Evolutionary conservation across 2,329 filamentous ascomycete genomes (phyloP).

Genomic region (Colletotrichum limetticola): DNA sequence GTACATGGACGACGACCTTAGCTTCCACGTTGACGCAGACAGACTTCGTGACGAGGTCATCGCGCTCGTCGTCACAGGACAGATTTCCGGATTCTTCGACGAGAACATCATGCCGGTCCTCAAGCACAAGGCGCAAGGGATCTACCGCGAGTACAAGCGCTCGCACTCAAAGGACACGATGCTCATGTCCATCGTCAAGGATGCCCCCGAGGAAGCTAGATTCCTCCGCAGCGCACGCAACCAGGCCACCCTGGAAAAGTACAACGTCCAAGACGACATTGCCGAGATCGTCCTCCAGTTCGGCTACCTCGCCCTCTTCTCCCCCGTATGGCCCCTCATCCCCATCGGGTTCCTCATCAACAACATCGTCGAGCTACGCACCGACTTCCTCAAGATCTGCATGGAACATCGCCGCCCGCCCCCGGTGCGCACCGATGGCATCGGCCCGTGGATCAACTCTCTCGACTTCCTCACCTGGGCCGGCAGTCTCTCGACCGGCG

Average conservation of each 20-base stretch:
- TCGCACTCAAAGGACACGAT: slow-evolving; percentile 50
- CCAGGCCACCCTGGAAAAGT: slow-evolving; percentile 74
- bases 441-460: slow-evolving; percentile 78
- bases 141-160: slow-evolving; percentile 54
- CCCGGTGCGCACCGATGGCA: slow-evolving; percentile 76
- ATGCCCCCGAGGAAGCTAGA: slow-evolving; percentile 70
- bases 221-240: slow-evolving; percentile 73
- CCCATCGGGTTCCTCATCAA: slow-evolving; percentile 79
- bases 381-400: slow-evolving; percentile 82
- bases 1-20: slow-evolving; percentile 56
- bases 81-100: slow-evolving; percentile 77
- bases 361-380: slow-evolving; percentile 81
- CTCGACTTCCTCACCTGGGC: slow-evolving; percentile 77
- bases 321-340: slow-evolving; percentile 80
- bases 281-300: slow-evolving; percentile 80
- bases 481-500: slow-evolving; percentile 77
- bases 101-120: slow-evolving; percentile 77
- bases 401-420: slow-evolving; percentile 77
- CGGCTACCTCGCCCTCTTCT: slow-evolving; percentile 79
- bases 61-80: slow-evolving; percentile 78
- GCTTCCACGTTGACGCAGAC: slow-evolving; percentile 73
- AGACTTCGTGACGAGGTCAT: slow-evolving; percentile 78
- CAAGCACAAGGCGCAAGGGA: slow-evolving; percentile 66
- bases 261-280: slow-evolving; percentile 79
- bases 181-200: slow-evolving; percentile 60